Conservation (phyloP, 192 early-diverging fungal species). For the Rhizophlyctis rosea region DNA sequence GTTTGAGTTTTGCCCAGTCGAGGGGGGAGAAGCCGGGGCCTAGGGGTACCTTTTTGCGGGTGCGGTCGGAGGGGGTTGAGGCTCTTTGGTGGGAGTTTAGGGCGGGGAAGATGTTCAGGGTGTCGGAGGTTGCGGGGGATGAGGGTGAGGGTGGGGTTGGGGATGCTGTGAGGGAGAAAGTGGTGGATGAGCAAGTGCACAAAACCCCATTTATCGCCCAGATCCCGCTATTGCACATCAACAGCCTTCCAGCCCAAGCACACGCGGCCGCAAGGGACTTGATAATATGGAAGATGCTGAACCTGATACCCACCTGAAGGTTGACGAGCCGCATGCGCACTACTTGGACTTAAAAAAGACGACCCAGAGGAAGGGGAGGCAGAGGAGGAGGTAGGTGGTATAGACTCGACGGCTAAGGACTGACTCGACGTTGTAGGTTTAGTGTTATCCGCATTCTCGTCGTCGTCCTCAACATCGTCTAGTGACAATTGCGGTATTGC, state of each 20-base stretch:
- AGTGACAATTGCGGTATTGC: neutral
- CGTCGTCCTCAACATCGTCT: neutral
- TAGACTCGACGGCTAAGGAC: neutral
- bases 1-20: conserved; percentile 87
- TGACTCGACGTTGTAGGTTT: neutral
- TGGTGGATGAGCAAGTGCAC: too few relatives aligned
- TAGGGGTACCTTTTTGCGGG: conserved; percentile 73
- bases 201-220: too few relatives aligned
- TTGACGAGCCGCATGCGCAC: conserved; percentile 15
- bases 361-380: neutral
- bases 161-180: conserved; percentile 1
- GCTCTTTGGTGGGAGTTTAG: conserved; percentile 37
- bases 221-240: too few relatives aligned
- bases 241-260: too few relatives aligned
- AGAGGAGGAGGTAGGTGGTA: neutral
- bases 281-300: too few relatives aligned
- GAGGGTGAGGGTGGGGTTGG: neutral
- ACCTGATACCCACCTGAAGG: too few relatives aligned
- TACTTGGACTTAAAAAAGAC: conserved; percentile 1
- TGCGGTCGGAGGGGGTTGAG: neutral
- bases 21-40: conserved; percentile 85
- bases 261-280: too few relatives aligned
- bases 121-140: neutral
- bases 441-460: neutral
- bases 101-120: conserved; percentile 33